A percentile compares a stretch with the other conserved stretches of the same genome.
Evolutionary conservation across 208 protist species (phyloP).

Genomic region (Crithidia brevicula): DNA sequence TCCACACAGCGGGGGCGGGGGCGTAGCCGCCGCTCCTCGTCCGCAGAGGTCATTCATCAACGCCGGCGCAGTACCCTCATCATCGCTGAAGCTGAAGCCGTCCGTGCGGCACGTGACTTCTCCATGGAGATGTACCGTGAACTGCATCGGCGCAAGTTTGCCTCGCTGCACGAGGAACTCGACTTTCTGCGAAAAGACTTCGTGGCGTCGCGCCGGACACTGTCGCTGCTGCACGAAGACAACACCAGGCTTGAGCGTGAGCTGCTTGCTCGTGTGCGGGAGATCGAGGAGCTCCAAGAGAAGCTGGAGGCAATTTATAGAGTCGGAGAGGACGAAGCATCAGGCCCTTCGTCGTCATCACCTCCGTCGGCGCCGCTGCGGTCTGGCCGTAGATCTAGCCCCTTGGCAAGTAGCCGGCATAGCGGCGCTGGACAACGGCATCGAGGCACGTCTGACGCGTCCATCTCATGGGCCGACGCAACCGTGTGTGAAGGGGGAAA

Average conservation of each 20-base stretch:
- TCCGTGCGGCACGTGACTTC: conserved; percentile 36
- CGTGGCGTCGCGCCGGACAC: conserved; percentile 55
- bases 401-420: background rate
- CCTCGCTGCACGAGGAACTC: conserved; percentile 66
- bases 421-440: background rate
- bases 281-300: conserved; percentile 37
- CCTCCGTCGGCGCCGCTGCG: background rate
- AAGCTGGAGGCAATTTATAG: conserved; percentile 20
- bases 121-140: conserved; percentile 53
- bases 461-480: background rate
- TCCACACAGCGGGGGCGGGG: background rate
- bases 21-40: background rate
- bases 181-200: conserved; percentile 67
- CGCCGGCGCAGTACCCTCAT: conserved; percentile 5
- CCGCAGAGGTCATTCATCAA: background rate
- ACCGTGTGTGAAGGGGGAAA: background rate
- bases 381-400: background rate
- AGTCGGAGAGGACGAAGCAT: background rate
- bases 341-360: background rate
- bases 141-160: conserved; percentile 63
- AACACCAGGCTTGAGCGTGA: conserved; percentile 47
- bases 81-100: conserved; percentile 21
- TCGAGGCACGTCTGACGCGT: background rate
- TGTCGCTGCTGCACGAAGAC: conserved; percentile 59
- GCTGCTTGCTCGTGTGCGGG: conserved; percentile 36